Conservation (phyloP, 805 yeast species). For the Candida patagonica region DNA sequence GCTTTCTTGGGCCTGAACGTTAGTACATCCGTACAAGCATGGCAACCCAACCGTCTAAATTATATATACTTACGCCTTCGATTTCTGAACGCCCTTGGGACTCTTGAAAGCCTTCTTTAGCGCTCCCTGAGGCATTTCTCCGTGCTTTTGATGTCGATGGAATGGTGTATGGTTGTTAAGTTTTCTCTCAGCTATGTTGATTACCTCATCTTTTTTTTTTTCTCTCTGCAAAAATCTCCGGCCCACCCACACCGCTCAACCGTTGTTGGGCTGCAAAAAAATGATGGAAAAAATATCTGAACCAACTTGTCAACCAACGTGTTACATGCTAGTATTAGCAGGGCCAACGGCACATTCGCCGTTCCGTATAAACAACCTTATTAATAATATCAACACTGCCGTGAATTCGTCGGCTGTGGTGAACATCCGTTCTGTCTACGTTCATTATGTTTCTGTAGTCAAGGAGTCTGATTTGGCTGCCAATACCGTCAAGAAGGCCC, state of each 20-base stretch:
- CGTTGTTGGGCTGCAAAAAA: not conserved
- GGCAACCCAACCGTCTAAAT: not conserved
- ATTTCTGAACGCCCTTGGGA: slow-evolving; percentile 9
- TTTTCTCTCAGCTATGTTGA: not conserved
- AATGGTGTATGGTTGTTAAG: not conserved
- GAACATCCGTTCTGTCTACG: slow-evolving; percentile 61
- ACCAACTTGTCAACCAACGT: not conserved
- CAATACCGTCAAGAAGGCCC: slow-evolving; percentile 21
- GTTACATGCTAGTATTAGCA: slow-evolving; percentile 43
- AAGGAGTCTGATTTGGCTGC: slow-evolving; percentile 24
- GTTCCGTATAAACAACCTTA: slow-evolving; percentile 70
- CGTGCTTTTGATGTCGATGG: not conserved
- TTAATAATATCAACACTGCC: slow-evolving; percentile 61
- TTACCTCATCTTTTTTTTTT: not conserved
- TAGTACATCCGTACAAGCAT: not conserved
- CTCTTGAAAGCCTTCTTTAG: slow-evolving; percentile 20
- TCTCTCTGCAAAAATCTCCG: too few relatives aligned
- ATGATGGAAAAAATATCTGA: not conserved
- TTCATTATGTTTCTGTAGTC: slow-evolving; percentile 69
- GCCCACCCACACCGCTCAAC: too few relatives aligned
- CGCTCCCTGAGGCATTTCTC: slow-evolving; percentile 30
- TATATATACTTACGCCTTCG: not conserved
- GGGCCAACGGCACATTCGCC: slow-evolving; percentile 88
- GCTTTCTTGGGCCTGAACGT: slow-evolving; percentile 37
- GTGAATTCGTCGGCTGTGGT: slow-evolving; percentile 60